Percentiles rank a stretch among this genome's conserved stretches.
Conservation (phyloP, 139 green algal genomes). For the Micromonas commoda region DNA sequence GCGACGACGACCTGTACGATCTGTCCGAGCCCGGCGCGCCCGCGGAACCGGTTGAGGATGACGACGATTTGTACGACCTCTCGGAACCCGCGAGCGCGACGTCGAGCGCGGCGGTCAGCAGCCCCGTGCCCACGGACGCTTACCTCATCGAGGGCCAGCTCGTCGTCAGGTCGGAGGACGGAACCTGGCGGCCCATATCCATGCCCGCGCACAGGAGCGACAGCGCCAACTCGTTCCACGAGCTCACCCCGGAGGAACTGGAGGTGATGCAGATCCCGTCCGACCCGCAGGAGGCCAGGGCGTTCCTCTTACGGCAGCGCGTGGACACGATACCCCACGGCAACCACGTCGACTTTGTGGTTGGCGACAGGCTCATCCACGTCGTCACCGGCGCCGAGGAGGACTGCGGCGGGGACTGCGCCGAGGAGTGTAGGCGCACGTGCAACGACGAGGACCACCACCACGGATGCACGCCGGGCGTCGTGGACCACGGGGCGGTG, state of each 20-base stretch:
- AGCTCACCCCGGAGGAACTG: neutral
- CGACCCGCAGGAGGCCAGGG: neutral
- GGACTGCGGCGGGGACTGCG: neutral
- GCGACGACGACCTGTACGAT: neutral
- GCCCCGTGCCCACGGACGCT: neutral
- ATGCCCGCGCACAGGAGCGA: neutral
- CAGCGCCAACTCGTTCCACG: neutral
- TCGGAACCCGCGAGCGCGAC: neutral
- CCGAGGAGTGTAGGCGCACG: neutral
- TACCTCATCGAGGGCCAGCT: slow-evolving; percentile 9
- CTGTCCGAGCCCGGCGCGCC: neutral
- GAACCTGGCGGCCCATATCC: neutral
- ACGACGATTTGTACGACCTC: neutral
- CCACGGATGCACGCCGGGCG: too few relatives aligned
- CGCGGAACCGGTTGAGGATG: neutral
- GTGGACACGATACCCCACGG: slow-evolving; percentile 33
- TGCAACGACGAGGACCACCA: neutral
- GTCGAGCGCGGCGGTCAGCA: neutral
- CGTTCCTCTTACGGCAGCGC: neutral
- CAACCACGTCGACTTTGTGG: slow-evolving; percentile 40
- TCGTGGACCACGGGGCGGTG: neutral
- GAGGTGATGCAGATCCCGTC: neutral
- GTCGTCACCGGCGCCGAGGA: neutral
- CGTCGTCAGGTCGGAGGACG: neutral
- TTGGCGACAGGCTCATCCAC: slow-evolving; percentile 33